Evolutionary conservation across 352 stramenopile species (phyloP), one percentile per base, ranked within the genome.

Genomic region (Discostella stelligera): DNA sequence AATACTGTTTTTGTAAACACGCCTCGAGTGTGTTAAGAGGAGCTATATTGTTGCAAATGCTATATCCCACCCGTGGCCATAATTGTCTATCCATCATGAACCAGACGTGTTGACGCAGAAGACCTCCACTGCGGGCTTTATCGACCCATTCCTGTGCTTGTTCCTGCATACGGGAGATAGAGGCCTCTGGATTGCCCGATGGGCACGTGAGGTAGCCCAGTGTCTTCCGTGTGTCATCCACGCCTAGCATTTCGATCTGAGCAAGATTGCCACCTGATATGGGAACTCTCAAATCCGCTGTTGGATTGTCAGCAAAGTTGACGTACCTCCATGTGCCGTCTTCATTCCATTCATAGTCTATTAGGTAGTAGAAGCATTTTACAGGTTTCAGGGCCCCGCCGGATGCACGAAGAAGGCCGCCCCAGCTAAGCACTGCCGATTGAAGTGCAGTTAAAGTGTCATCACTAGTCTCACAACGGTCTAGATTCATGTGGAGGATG

Each of bases 311-410:
- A 18, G 27, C 9, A 11, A 56, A 54, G 4, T 71, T 9, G 6
- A n/a, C 27, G 21, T 71, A 71, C 2, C 21, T 16, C 64, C 50
- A 71, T 13, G 6, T 48, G 9, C 60, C 60, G 14, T 58, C 20
- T 37, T 37, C 39, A 1, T 50, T 21, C 1, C 11, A 68, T 11
- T 2, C 13, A 20, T 58, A 68, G 8, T n/a, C 55, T 2, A 68
- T 68, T n/a, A 68, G 46, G 20, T 62, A 30, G 14, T 56, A 63
- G n/a, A 71, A 71, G 10, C 64, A 64, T 63, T 71, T 77, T 32
- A 18, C 23, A 14, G 48, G 48, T 16, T 54, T 14, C 5, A 54
- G 48, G 7, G 13, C 48, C 48, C 48, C 53, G 27, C 64, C 32
- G 1, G 64, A 32, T 41, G 64, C 64, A 9, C 62, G 37, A 3